These are phyloP conservation scores for Phlyctochytrium bullatum DNA, from an alignment of 192 early-diverging fungal genomes.

Conservation along the genomic window DNA sequence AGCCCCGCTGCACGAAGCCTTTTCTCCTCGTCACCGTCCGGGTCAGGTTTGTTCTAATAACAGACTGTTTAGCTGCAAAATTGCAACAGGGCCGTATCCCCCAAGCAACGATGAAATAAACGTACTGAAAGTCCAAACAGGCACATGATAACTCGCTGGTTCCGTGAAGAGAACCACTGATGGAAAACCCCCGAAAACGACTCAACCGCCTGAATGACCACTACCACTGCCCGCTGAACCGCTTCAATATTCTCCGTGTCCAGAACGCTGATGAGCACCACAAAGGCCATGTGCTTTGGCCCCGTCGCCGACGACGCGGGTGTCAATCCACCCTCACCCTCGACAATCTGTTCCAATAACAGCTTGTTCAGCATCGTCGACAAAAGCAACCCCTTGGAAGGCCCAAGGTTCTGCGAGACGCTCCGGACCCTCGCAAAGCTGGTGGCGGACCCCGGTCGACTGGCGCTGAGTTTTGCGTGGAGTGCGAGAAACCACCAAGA, in stretches of 20 bases:
- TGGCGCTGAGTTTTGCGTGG: neutral
- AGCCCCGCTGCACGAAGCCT: neutral
- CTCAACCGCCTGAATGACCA: neutral
- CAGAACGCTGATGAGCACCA: neutral
- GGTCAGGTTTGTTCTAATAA: no score
- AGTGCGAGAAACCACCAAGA: neutral
- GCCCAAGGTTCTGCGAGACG: neutral
- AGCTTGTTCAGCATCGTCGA: neutral
- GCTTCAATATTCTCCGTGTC: neutral
- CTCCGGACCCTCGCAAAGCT: neutral
- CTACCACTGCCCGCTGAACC: neutral
- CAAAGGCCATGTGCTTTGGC: neutral
- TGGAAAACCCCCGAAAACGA: neutral
- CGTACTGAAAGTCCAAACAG: slow-evolving; percentile 1
- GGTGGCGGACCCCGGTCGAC: neutral
- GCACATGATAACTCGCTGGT: neutral
- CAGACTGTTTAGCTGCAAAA: neutral
- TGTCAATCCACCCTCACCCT: neutral
- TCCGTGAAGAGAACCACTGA: neutral
- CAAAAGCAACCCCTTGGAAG: neutral
- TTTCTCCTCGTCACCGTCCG: neutral
- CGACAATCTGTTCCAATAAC: neutral
- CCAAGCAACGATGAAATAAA: no score
- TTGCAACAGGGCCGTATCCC: no score
- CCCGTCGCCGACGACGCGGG: neutral